Conservation (phyloP, 2,329 filamentous ascomycete species). For the Sordariomycetes sp. region DNA sequence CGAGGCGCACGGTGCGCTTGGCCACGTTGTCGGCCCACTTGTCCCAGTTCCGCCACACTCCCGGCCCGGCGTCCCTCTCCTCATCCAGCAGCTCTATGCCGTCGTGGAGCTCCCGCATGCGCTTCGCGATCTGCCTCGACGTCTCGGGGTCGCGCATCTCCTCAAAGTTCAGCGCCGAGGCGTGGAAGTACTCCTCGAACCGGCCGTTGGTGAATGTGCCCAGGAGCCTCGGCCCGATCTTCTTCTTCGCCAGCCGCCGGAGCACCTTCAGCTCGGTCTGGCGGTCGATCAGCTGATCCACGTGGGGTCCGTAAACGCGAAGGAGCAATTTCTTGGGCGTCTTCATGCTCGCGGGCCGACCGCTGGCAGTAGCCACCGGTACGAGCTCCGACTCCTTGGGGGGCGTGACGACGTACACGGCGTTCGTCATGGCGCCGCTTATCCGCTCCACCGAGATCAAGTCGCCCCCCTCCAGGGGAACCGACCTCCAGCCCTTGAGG, state of each 20-base stretch:
- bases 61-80: slow-evolving; percentile 69
- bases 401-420: slow-evolving; percentile 87
- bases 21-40: slow-evolving; percentile 66
- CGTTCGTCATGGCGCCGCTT: slow-evolving; percentile 90
- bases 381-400: slow-evolving; percentile 39
- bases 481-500: slow-evolving; percentile 82
- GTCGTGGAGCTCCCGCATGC: slow-evolving; percentile 92
- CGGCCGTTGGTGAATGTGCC: slow-evolving; percentile 91
- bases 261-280: slow-evolving; percentile 83
- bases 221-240: slow-evolving; percentile 81
- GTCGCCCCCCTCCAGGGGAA: slow-evolving; percentile 61
- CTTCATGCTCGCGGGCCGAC: slow-evolving; percentile 29
- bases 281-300: slow-evolving; percentile 90
- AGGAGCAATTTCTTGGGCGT: slow-evolving; percentile 63
- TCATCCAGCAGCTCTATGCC: slow-evolving; percentile 76
- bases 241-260: slow-evolving; percentile 76
- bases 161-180: slow-evolving; percentile 63
- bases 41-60: slow-evolving; percentile 90
- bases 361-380: slow-evolving; percentile 18
- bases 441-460: slow-evolving; percentile 62
- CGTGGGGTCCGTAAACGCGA: slow-evolving; percentile 88
- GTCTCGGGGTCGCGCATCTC: slow-evolving; percentile 75
- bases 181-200: slow-evolving; percentile 90
- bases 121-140: slow-evolving; percentile 88
- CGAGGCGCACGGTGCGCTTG: slow-evolving; percentile 45